Conservation (phyloP, 306 rosid genomes). For the Fragaria nilgerrensis region DNA sequence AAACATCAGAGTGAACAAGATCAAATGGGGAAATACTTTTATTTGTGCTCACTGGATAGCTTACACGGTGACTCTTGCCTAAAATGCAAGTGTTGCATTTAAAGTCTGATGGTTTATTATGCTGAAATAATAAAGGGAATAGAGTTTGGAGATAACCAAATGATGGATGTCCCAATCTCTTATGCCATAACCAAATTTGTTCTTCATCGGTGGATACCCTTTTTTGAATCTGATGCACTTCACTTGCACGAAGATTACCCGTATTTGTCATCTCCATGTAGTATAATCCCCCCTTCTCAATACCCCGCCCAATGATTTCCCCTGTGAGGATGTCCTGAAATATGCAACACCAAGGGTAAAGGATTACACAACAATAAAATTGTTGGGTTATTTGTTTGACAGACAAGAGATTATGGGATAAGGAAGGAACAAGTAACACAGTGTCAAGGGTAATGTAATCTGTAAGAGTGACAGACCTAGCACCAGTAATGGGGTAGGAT, state of each 20-base stretch:
- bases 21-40: neutral
- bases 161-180: neutral
- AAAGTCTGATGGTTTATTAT: neutral
- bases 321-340: neutral
- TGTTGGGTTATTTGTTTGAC: neutral
- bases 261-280: neutral
- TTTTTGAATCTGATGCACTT: neutral
- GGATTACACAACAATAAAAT: neutral
- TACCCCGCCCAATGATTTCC: neutral
- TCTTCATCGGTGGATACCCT: neutral
- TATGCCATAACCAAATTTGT: constrained; percentile 1
- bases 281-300: neutral
- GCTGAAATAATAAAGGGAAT: neutral
- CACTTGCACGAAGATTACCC: neutral
- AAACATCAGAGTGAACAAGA: neutral
- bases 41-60: neutral
- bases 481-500: neutral
- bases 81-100: neutral
- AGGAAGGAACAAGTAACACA: neutral
- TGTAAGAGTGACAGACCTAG: neutral
- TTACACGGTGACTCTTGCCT: neutral
- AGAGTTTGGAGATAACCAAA: neutral
- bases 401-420: neutral
- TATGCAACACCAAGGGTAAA: neutral
- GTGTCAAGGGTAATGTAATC: neutral